These are phyloP conservation scores for Clohesyomyces aquaticus DNA, from an alignment of 495 filamentous ascomycete species.

Conservation along the genomic window DNA sequence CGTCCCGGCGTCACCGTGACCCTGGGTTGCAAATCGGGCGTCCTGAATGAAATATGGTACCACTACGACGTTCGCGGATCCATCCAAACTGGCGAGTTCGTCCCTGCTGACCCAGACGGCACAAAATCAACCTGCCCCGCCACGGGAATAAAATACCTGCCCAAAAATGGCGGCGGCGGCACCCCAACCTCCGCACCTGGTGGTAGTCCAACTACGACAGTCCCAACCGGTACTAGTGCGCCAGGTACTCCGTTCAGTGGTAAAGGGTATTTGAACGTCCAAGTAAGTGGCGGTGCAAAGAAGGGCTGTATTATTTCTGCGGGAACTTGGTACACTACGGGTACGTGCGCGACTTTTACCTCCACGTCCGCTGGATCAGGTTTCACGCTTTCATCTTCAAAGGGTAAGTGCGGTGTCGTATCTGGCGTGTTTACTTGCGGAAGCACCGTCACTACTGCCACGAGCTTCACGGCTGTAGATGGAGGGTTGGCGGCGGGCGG, in stretches of 20 bases:
- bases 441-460: constrained; percentile 31
- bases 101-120: constrained; percentile 66
- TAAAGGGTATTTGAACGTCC: constrained; percentile 63
- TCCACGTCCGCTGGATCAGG: constrained; percentile 41
- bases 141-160: constrained; percentile 66
- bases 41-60: constrained; percentile 83
- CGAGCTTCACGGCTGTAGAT: constrained; percentile 37
- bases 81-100: constrained; percentile 74
- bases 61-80: constrained; percentile 78
- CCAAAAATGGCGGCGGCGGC: constrained; percentile 53
- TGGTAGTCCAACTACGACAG: constrained; percentile 41
- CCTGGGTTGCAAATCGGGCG: constrained; percentile 64
- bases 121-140: constrained; percentile 65
- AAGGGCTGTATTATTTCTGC: constrained; percentile 72
- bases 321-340: constrained; percentile 70
- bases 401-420: constrained; percentile 44
- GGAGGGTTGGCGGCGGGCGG: constrained; percentile 38
- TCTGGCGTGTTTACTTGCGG: constrained; percentile 43
- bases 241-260: constrained; percentile 57
- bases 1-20: constrained; percentile 68
- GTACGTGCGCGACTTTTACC: constrained; percentile 72
- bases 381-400: constrained; percentile 45
- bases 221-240: constrained; percentile 46
- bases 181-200: constrained; percentile 31
- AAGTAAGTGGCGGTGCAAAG: constrained; percentile 52